Conservation (phyloP, 1,284 basidiomycete species). For the Trichosporon inkin region DNA sequence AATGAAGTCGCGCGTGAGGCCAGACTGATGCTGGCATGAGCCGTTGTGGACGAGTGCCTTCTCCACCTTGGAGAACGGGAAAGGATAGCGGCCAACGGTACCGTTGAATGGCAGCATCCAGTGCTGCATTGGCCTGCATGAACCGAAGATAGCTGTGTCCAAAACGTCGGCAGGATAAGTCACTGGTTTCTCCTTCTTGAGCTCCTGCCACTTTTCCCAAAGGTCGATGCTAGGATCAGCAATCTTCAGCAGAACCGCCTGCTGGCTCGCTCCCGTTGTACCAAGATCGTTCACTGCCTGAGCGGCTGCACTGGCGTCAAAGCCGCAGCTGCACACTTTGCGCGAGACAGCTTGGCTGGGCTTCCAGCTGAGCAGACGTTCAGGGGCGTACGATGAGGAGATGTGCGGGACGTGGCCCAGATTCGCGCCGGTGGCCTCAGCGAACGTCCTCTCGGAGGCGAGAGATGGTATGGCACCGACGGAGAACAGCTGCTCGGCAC, state of each 20-base stretch:
- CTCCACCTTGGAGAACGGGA: background rate
- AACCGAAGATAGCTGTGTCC: background rate
- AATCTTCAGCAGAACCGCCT: background rate
- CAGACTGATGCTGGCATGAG: background rate
- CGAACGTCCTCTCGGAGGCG: background rate
- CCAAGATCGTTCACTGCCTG: no score
- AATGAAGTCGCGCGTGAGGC: background rate
- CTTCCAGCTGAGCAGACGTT: background rate
- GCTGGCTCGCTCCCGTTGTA: background rate
- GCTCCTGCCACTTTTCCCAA: no score
- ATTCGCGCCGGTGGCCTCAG: background rate
- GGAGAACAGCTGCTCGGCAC: background rate
- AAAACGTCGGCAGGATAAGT: background rate
- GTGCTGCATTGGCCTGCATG: background rate
- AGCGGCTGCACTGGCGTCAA: background rate
- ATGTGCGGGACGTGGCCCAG: background rate
- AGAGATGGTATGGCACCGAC: background rate
- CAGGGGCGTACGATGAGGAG: background rate
- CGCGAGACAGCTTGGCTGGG: background rate
- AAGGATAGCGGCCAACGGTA: background rate
- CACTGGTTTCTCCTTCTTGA: no score
- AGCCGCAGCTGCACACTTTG: background rate
- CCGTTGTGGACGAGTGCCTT: background rate
- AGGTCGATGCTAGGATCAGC: background rate
- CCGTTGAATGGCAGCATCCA: slow-evolving; percentile 6